Percentiles rank a stretch among this genome's conserved stretches.
Conservation (phyloP, 805 yeast species). For the Cyberlindnera saturnus region DNA sequence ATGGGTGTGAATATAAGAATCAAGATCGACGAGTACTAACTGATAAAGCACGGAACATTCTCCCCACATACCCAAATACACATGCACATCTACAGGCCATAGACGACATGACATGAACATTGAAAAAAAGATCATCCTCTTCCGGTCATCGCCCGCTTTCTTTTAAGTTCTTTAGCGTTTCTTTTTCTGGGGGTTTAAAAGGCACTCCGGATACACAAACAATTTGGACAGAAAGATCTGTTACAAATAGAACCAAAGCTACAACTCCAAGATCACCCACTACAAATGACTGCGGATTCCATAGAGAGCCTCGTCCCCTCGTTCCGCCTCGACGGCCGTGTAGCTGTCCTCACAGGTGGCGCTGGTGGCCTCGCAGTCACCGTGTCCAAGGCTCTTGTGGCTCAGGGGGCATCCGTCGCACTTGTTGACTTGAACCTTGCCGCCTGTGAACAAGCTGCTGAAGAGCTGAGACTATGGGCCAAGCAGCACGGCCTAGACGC, state of each 20-base stretch:
- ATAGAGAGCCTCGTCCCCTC: conserved; percentile 37
- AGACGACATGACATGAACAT: too few species aligned
- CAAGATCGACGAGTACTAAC: too few species aligned
- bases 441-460: conserved; percentile 51
- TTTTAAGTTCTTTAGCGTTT: too few species aligned
- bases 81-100: too few species aligned
- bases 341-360: conserved; percentile 75
- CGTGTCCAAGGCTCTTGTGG: conserved; percentile 57
- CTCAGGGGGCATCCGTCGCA: conserved; percentile 75
- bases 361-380: conserved; percentile 73
- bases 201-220: too few species aligned
- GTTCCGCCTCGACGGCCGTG: conserved; percentile 63
- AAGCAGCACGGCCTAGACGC: conserved; percentile 27
- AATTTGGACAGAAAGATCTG: not conserved
- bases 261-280: not conserved
- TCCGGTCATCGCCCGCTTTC: too few species aligned
- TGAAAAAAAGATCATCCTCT: too few species aligned
- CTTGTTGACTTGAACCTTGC: conserved; percentile 62
- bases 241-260: not conserved
- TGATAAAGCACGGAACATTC: too few species aligned
- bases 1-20: too few species aligned
- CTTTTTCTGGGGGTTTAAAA: too few species aligned
- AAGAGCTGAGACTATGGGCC: conserved; percentile 43
- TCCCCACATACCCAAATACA: too few species aligned
- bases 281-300: conserved; percentile 16